Evolutionary conservation across 1,139 yeast genomes (phyloP).

Genomic region (Pichia sp.): DNA sequence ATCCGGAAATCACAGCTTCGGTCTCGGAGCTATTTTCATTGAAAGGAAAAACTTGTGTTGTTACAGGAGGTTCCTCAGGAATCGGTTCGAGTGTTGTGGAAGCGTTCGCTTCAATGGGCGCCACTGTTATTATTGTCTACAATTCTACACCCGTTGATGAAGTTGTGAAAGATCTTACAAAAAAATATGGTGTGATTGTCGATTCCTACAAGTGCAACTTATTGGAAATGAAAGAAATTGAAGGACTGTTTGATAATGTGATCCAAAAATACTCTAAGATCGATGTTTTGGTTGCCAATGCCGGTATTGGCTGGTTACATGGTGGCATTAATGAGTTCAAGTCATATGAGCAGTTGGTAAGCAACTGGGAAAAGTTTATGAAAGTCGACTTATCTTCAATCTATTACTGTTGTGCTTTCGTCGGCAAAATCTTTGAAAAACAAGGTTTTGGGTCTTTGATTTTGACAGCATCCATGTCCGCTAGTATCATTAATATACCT

Average conservation of each 20-base stretch:
- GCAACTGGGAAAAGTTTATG: constrained; percentile 48
- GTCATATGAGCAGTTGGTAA: constrained; percentile 40
- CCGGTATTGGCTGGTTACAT: constrained; percentile 57
- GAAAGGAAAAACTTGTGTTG: constrained; percentile 80
- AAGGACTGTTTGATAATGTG: constrained; percentile 38
- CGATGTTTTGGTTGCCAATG: constrained; percentile 64
- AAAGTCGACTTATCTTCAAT: constrained; percentile 54
- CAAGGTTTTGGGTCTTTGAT: constrained; percentile 53
- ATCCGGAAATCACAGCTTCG: constrained; percentile 1
- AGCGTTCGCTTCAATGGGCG: constrained; percentile 88
- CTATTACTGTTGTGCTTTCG: constrained; percentile 54
- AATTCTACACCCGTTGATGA: constrained; percentile 58
- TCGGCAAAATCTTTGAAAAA: constrained; percentile 46
- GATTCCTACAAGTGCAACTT: constrained; percentile 51
- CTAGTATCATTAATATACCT: constrained; percentile 51
- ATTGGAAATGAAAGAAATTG: constrained; percentile 41
- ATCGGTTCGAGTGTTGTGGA: constrained; percentile 86
- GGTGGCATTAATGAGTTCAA: constrained; percentile 43
- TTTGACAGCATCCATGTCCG: constrained; percentile 61
- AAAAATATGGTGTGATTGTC: constrained; percentile 44
- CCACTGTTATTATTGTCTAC: constrained; percentile 85
- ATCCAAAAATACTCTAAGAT: constrained; percentile 53
- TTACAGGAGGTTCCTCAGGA: constrained; percentile 86
- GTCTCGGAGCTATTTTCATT: constrained; percentile 51
- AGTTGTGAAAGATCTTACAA: constrained; percentile 40